Evolutionary conservation across 331 rosid genomes (phyloP).

Genomic region (Rhamnella rubrinervis): DNA sequence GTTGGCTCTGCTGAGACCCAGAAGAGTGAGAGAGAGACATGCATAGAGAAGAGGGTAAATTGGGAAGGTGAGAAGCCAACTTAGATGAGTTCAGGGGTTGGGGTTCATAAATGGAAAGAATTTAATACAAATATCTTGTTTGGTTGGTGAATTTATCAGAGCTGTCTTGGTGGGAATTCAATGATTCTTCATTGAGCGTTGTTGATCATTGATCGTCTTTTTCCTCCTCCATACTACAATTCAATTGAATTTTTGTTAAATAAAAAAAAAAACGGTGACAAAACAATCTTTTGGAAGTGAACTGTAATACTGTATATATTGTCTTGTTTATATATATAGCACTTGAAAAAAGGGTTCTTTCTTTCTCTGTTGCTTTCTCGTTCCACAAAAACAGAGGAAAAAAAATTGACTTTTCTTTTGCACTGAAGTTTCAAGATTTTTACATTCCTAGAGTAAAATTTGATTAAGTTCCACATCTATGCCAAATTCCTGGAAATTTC

Average conservation of each 20-base stretch:
- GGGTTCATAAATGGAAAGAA: conserved; percentile 43
- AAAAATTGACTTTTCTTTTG: not conserved
- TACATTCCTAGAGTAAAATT: too few species aligned
- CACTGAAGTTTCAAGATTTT: too few species aligned
- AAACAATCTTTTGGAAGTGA: too few species aligned
- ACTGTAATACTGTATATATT: not conserved
- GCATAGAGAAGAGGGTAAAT: conserved; percentile 11
- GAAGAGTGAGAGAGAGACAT: conserved; percentile 9
- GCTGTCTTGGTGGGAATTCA: conserved; percentile 64
- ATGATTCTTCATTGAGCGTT: conserved; percentile 55
- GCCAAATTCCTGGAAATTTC: too few species aligned
- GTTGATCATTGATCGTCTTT: conserved; percentile 28
- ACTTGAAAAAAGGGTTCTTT: not conserved
- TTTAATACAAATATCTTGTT: conserved; percentile 19
- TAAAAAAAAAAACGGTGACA: too few species aligned
- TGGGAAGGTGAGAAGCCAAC: conserved; percentile 26
- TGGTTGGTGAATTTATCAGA: conserved; percentile 58
- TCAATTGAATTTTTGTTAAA: too few species aligned
- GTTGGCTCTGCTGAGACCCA: conserved; percentile 2
- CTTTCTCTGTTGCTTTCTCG: not conserved
- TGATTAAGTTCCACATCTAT: too few species aligned
- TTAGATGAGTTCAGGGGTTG: conserved; percentile 24
- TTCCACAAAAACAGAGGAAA: not conserved
- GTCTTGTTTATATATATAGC: too few species aligned
- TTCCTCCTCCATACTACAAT: not conserved